Base-by-base conservation (phyloP, 2,329 filamentous ascomycete species). In the Hyphodiscus sp. region DNA sequence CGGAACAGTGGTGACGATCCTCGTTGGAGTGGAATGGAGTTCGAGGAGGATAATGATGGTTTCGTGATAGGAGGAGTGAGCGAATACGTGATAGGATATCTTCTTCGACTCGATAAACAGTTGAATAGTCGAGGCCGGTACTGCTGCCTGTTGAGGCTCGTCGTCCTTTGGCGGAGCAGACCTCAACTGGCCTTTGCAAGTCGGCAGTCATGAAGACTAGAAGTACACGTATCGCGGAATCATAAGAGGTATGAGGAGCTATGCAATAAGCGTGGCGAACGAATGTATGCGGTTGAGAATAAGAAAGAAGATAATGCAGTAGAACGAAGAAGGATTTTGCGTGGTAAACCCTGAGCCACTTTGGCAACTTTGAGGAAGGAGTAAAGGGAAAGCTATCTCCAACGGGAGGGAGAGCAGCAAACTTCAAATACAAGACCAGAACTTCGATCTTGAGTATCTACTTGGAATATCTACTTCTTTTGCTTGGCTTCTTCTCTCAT, bases 51-150 rank as follows among this genome's bases (percentile, higher is more conserved):
- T 50, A 51, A 41, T 53, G 57, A 15, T 54, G 49, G 47, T 65
- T 57, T 33, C 62, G 59, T 29, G 64, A 64, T 19, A 65, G 47
- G 3, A 65, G 47, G 6, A 67, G 59, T 44, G 62, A 64, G 26
- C 63, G 60, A 44, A 68, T 63, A 16, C 64, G 62, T 20, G 60
- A 58, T 23, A 56, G 49, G 38, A 67, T 64, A 48, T 66, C 65
- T 29, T 63, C 62, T 20, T 67, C 63, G 19, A 67, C 59, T 45
- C 53, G 55, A 46, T 47, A 54, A 49, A 51, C 53, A 44, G 47
- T 62, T 13, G 54, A 41, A 45, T 62, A 60, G 26, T 65, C 64
- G 33, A 64, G 57, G 8, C 58, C 58, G 23, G 58, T 59, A 47
- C 56, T 60, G 33, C 49, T 54, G 33, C 52, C 38, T 38, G 58